phyloP scores from a whole-genome alignment of 305 asterid genomes.

The Andrographis paniculata region DNA sequence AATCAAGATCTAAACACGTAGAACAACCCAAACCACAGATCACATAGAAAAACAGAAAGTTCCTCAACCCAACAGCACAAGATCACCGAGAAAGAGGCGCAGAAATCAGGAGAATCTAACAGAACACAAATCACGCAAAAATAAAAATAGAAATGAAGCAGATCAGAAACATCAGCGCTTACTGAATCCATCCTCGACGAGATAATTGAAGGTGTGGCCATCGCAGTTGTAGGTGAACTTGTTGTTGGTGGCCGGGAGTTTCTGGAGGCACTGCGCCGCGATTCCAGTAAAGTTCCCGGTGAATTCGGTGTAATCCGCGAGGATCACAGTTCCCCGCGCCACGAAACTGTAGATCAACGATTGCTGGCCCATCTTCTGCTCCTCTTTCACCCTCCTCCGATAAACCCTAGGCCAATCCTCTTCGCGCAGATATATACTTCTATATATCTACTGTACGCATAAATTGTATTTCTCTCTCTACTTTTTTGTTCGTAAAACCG shows the following conservation, averaged over 20 bases:
- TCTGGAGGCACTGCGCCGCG: constrained; percentile 79
- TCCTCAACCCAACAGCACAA: constrained; percentile 9
- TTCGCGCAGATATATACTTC: not conserved
- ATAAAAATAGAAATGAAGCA: constrained; percentile 3
- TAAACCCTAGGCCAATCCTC: constrained; percentile 32
- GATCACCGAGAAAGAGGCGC: constrained; percentile 2
- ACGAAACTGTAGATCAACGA: constrained; percentile 81
- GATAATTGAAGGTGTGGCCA: no score
- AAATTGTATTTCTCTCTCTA: no score
- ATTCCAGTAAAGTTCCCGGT: constrained; percentile 69
- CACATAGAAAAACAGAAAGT: constrained; percentile 8
- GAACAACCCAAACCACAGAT: constrained; percentile 4
- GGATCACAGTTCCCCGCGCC: constrained; percentile 71
- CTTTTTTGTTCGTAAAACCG: no score
- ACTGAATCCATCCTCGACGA: constrained; percentile 12
- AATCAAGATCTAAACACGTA: constrained; percentile 22
- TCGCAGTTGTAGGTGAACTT: no score
- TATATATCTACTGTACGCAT: not conserved
- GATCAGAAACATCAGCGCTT: constrained; percentile 20
- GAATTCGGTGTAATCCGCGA: constrained; percentile 66
- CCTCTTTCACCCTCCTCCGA: constrained; percentile 5
- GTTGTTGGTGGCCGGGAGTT: constrained; percentile 68
- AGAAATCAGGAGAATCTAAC: not conserved
- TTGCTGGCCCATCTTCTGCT: constrained; percentile 51
- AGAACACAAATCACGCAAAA: not conserved